These are phyloP conservation scores for Beta vulgaris DNA, from an alignment of 148 eudicot genomes.

Conservation along the genomic window DNA sequence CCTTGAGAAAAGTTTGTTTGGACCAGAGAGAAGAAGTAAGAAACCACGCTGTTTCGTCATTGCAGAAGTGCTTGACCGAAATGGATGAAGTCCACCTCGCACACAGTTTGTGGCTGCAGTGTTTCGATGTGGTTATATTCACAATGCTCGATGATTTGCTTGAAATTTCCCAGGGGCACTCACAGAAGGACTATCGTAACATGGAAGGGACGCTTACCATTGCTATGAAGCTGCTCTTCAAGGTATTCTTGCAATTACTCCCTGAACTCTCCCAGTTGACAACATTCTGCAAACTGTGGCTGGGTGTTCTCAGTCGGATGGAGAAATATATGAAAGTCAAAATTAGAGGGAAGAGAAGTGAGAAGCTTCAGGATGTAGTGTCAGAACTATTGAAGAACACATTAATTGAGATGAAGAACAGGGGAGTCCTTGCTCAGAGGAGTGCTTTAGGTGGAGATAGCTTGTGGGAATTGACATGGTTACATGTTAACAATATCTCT, in stretches of 20 bases:
- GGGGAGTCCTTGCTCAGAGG: slow-evolving; percentile 57
- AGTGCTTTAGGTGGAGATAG: slow-evolving; percentile 61
- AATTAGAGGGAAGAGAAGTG: slow-evolving; percentile 63
- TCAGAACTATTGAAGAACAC: slow-evolving; percentile 65
- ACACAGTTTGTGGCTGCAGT: slow-evolving; percentile 58
- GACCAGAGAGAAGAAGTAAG: slow-evolving; percentile 83
- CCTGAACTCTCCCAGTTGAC: slow-evolving; percentile 51
- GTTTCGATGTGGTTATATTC: slow-evolving; percentile 72
- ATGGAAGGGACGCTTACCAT: slow-evolving; percentile 65
- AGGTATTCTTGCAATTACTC: slow-evolving; percentile 53
- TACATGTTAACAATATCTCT: slow-evolving; percentile 63
- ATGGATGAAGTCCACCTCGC: slow-evolving; percentile 49
- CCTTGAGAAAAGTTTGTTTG: slow-evolving; percentile 71
- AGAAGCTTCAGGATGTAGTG: slow-evolving; percentile 69
- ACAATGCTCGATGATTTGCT: slow-evolving; percentile 71
- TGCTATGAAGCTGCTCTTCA: slow-evolving; percentile 59
- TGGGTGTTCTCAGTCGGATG: slow-evolving; percentile 66
- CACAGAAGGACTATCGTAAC: slow-evolving; percentile 69
- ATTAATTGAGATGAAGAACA: slow-evolving; percentile 56
- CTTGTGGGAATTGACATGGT: slow-evolving; percentile 78
- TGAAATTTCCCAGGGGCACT: slow-evolving; percentile 59
- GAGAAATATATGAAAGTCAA: slow-evolving; percentile 68
- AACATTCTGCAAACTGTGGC: slow-evolving; percentile 70
- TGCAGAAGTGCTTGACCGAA: slow-evolving; percentile 58
- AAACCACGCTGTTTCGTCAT: slow-evolving; percentile 57